A percentile compares a stretch with the other conserved stretches of the same genome.
phyloP scores from a whole-genome alignment of 2,329 filamentous ascomycete species.

The Dothideomycetes sp. region DNA sequence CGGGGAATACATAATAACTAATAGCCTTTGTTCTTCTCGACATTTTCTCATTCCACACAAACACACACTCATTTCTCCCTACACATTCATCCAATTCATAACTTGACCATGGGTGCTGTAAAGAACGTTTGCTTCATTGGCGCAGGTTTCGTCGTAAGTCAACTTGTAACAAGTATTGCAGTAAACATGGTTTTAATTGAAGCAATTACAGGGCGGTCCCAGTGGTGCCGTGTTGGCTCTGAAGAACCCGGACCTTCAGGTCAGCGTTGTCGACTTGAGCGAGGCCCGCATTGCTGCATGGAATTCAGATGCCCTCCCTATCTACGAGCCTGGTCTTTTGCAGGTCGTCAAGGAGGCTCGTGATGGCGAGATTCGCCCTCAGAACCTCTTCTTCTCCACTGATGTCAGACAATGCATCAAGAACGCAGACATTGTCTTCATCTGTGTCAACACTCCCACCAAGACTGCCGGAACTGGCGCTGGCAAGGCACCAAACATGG shows the following conservation, averaged over 20 bases:
- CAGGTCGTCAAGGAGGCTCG: constrained; percentile 59
- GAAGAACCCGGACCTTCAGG: constrained; percentile 60
- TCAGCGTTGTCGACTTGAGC: constrained; percentile 68
- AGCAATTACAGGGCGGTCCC: constrained; percentile 42
- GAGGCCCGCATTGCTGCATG: constrained; percentile 57
- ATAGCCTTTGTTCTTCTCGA: neutral
- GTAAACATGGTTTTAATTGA: neutral
- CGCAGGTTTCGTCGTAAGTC: constrained; percentile 15
- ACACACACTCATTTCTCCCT: neutral
- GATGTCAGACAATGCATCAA: constrained; percentile 53
- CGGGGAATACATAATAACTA: constrained; percentile 1
- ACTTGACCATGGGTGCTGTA: constrained; percentile 3
- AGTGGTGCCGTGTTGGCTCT: constrained; percentile 66
- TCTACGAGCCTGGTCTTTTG: constrained; percentile 64
- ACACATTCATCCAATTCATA: constrained; percentile 1
- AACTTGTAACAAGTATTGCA: too few relatives aligned
- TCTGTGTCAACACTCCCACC: constrained; percentile 72
- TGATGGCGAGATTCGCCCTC: constrained; percentile 36
- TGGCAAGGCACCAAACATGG: constrained; percentile 63
- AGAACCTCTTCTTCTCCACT: constrained; percentile 67
- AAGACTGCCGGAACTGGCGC: constrained; percentile 62
- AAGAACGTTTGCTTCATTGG: constrained; percentile 15
- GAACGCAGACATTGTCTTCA: constrained; percentile 63
- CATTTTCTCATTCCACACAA: neutral
- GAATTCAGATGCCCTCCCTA: constrained; percentile 64